These are phyloP conservation scores for Heterobasidion parviporum DNA, from an alignment of 1,284 basidiomycete species.

Conservation along the genomic window DNA sequence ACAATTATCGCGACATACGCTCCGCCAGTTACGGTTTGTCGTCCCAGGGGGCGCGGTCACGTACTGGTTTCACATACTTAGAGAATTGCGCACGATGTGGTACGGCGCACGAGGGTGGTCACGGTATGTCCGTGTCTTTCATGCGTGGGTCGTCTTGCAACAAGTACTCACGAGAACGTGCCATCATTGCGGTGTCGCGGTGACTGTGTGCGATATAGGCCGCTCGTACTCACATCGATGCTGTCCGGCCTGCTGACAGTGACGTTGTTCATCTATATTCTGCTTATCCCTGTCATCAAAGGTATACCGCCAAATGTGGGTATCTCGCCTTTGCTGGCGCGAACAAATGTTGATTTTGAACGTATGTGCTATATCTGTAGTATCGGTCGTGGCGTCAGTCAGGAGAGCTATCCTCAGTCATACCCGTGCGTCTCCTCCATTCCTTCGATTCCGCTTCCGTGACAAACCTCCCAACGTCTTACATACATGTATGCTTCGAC, in stretches of 20 bases:
- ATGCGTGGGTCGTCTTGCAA: background rate
- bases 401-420: slow-evolving; percentile 19
- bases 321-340: too few relatives aligned
- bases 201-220: background rate
- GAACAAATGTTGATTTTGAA: too few relatives aligned
- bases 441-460: background rate
- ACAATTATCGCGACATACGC: slow-evolving; percentile 31
- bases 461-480: background rate
- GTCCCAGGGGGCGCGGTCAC: slow-evolving; percentile 57
- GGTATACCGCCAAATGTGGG: slow-evolving; percentile 63
- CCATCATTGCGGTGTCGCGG: background rate
- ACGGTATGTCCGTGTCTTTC: slow-evolving; percentile 30
- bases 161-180: background rate
- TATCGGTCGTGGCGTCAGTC: slow-evolving; percentile 53
- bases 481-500: slow-evolving; percentile 7
- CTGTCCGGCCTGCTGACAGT: slow-evolving; percentile 51
- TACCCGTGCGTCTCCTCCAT: slow-evolving; percentile 13
- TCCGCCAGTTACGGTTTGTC: slow-evolving; percentile 65
- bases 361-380: slow-evolving; percentile 23
- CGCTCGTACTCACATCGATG: slow-evolving; percentile 28
- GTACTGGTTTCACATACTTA: slow-evolving; percentile 48
- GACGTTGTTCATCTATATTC: slow-evolving; percentile 61
- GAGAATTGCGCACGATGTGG: slow-evolving; percentile 38
- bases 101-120: slow-evolving; percentile 35
- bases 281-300: slow-evolving; percentile 53